Evolutionary conservation across 2,329 filamentous ascomycete species (phyloP), one percentile per base, ranked within the genome.

Genomic region (Cladosporium oxysporum): DNA sequence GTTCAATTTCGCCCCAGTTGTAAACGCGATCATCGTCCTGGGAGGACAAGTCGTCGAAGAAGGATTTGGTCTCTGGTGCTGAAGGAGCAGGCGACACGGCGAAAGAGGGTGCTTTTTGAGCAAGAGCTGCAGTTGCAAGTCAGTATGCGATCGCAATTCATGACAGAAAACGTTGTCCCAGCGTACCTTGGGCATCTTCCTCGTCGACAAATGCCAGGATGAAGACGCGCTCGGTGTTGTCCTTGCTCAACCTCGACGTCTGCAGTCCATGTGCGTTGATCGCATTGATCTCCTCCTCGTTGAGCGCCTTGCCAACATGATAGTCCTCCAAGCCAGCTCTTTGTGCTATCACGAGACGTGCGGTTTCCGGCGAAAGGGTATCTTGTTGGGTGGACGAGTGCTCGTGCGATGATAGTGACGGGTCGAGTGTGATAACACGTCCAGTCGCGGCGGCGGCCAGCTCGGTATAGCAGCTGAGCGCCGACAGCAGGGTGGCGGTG

Each of bases 311-410:
- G 58, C 82, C 73, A 28, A 76, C 73, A 69, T 85, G 82, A 74
- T 79, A 84, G 63, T 79, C 77, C 62, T 83, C 81, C 37, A 85
- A 75, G 21, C 82, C 83, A 29, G 84, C 78, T 71, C 82, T 76
- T 73, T 83, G 81, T 59, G 83, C 83, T 66, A 85, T 72, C 58
- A 85, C 79, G 66, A 85, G 73, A 72, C 83, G 78, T 69, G 83
- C 82, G 47, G 80, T 79, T 64, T 80, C 77, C 18, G 82, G 78
- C 5, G 72, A 73, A 67, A 79, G 73, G 58, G 62, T 77, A 71
- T 33, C 50, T 47, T 33, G 23, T 70, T 74, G 70, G 58, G 75
- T n/a, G 44, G 59, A 35, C 26, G 59, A 16, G 31, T 63, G 61
- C 49, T 66, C 37, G 60, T 62, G 66, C 57, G 66, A 67, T 64